Evolutionary conservation across 1,284 basidiomycete species (phyloP).

Genomic region (Meripilus lineatus): DNA sequence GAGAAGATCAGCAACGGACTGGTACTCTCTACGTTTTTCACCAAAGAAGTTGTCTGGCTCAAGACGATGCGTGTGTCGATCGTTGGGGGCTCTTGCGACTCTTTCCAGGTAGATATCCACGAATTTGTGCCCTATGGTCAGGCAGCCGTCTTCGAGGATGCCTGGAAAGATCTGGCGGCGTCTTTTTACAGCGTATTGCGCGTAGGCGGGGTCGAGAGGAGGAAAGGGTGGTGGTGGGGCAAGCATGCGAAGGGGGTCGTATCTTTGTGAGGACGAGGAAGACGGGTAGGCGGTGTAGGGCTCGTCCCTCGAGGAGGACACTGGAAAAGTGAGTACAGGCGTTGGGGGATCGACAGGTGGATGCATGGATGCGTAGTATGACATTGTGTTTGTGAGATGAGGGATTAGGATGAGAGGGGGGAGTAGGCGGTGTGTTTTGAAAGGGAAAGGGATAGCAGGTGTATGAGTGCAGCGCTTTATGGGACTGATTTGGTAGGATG

Average conservation of each 20-base stretch:
- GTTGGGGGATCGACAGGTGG: no score
- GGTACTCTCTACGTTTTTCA: slow-evolving; percentile 5
- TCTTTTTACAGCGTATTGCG: neutral
- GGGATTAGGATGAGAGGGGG: neutral
- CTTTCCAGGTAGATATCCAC: slow-evolving; percentile 16
- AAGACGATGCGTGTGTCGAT: slow-evolving; percentile 9
- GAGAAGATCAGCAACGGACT: slow-evolving; percentile 8
- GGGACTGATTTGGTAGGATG: neutral
- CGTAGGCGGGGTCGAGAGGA: neutral
- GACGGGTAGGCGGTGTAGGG: neutral
- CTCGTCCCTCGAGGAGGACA: neutral
- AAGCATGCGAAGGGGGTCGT: neutral
- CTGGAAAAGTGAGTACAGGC: neutral
- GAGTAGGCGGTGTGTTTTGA: neutral
- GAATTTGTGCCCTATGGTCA: slow-evolving; percentile 21
- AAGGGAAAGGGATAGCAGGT: neutral
- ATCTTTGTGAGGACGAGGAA: neutral
- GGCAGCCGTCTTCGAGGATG: slow-evolving; percentile 15
- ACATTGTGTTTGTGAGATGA: neutral
- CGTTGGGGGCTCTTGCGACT: slow-evolving; percentile 6
- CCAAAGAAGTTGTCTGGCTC: slow-evolving; percentile 11
- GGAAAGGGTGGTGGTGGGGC: neutral
- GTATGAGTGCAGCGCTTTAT: neutral
- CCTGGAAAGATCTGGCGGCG: slow-evolving; percentile 11
- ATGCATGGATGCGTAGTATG: no score